Conservation (phyloP, 805 yeast genomes). For the Cyberlindnera meyerae region DNA sequence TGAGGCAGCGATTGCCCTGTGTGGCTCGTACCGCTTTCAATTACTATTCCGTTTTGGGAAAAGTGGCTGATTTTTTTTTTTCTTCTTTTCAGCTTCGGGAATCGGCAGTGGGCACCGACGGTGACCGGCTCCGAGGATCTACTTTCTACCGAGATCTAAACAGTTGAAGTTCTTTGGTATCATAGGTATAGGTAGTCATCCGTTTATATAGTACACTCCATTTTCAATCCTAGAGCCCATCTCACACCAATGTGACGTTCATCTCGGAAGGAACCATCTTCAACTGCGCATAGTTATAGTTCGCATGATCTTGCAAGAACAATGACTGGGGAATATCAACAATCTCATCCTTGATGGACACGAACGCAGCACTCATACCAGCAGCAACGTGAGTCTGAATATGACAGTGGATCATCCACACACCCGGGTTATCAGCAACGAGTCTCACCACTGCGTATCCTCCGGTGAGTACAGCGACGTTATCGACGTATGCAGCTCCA, state of each 20-base stretch:
- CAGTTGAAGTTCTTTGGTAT: too few species aligned
- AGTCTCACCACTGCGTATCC: slow-evolving; percentile 32
- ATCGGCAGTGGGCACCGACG: too few species aligned
- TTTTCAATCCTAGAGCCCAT: too few species aligned
- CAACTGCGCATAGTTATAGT: slow-evolving; percentile 1
- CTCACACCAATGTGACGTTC: slow-evolving; percentile 1
- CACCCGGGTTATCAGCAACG: slow-evolving; percentile 27
- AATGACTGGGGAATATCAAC: neutral
- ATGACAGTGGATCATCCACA: slow-evolving; percentile 30
- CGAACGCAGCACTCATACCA: slow-evolving; percentile 4
- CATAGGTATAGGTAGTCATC: too few species aligned
- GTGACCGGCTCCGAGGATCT: too few species aligned
- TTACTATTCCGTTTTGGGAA: slow-evolving; percentile 11
- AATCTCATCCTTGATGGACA: slow-evolving; percentile 1
- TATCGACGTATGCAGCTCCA: slow-evolving; percentile 23
- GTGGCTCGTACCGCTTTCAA: too few species aligned
- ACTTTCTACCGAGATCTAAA: too few species aligned
- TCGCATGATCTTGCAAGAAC: slow-evolving; percentile 1
- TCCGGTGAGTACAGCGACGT: slow-evolving; percentile 26
- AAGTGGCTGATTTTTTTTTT: too few species aligned
- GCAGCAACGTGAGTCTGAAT: slow-evolving; percentile 26
- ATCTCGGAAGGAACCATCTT: neutral
- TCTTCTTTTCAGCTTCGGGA: too few species aligned
- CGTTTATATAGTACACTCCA: too few species aligned
- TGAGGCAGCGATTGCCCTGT: too few species aligned